Conservation (phyloP, 2,329 filamentous ascomycete genomes). For the Colletotrichum euphorbiae region DNA sequence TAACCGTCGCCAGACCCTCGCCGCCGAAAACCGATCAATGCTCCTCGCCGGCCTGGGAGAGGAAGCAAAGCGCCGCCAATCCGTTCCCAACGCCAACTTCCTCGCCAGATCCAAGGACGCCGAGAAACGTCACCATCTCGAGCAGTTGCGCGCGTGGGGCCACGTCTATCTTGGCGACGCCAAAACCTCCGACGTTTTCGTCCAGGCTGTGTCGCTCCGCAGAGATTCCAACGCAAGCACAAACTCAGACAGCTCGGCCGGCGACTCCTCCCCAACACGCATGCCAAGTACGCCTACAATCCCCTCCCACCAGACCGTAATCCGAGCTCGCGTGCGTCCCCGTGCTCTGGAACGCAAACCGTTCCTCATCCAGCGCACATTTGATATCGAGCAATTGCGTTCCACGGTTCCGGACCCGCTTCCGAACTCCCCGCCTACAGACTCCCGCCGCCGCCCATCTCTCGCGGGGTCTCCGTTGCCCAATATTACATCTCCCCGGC, state of each 20-base stretch:
- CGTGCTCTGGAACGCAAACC: slow-evolving; percentile 54
- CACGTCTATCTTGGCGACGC: slow-evolving; percentile 55
- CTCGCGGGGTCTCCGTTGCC: slow-evolving; percentile 23
- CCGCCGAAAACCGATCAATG: slow-evolving; percentile 47
- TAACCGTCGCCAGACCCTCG: slow-evolving; percentile 45
- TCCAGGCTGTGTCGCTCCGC: slow-evolving; percentile 56
- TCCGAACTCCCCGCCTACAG: slow-evolving; percentile 26
- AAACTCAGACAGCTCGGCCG: slow-evolving; percentile 32
- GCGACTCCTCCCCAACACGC: slow-evolving; percentile 15
- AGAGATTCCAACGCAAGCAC: slow-evolving; percentile 46
- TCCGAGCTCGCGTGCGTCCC: slow-evolving; percentile 59
- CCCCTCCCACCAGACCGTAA: slow-evolving; percentile 44
- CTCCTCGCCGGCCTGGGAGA: slow-evolving; percentile 45
- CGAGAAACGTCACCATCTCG: slow-evolving; percentile 40
- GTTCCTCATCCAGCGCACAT: slow-evolving; percentile 61
- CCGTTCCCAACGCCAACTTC: slow-evolving; percentile 38
- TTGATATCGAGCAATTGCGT: slow-evolving; percentile 61
- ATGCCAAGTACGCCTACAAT: slow-evolving; percentile 16
- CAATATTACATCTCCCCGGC: slow-evolving; percentile 25
- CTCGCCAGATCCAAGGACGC: slow-evolving; percentile 22
- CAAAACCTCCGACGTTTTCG: slow-evolving; percentile 58
- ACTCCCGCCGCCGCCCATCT: slow-evolving; percentile 24
- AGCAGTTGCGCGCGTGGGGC: slow-evolving; percentile 56
- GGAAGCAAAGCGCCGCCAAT: slow-evolving; percentile 44
- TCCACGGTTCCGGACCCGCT: slow-evolving; percentile 56